Percentiles rank a stretch among this genome's conserved stretches.
Conservation (phyloP, 75 land plant genomes). For the Ceratopteris richardii region DNA sequence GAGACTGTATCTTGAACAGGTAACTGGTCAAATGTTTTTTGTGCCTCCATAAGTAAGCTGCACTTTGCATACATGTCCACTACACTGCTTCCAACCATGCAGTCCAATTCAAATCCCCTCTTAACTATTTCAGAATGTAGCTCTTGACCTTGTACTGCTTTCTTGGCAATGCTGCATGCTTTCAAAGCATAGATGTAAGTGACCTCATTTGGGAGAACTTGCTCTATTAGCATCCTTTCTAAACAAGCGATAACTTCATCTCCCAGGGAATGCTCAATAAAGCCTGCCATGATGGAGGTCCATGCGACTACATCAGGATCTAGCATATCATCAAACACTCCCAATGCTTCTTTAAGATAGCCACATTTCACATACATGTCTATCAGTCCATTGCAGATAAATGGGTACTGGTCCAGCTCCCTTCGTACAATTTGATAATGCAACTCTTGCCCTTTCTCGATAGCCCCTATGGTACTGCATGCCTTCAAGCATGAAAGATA, state of each 20-base stretch:
- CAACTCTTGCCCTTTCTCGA: constrained; percentile 20
- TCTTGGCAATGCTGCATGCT: constrained; percentile 9
- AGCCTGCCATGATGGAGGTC: constrained; percentile 33
- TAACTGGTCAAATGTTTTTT: constrained; percentile 16
- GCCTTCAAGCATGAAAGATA: constrained; percentile 34
- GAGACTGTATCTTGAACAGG: constrained; percentile 25
- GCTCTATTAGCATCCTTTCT: constrained; percentile 15
- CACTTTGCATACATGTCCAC: constrained; percentile 36
- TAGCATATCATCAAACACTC: constrained; percentile 41
- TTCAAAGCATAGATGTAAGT: constrained; percentile 26
- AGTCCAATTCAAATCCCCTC: constrained; percentile 16
- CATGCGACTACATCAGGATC: constrained; percentile 34
- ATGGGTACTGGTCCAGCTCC: not conserved
- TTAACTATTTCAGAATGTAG: constrained; percentile 34
- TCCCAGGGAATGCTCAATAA: constrained; percentile 12
- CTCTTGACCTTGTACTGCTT: constrained; percentile 18
- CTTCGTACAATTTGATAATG: not conserved
- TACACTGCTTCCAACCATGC: constrained; percentile 26
- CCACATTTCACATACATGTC: constrained; percentile 55
- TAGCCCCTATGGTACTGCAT: constrained; percentile 36
- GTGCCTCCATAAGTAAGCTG: not conserved
- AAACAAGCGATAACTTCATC: constrained; percentile 29
- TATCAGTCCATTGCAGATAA: constrained; percentile 31
- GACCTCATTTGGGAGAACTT: constrained; percentile 8
- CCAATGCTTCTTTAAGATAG: constrained; percentile 24